These are phyloP conservation scores for Pleurozium schreberi DNA, from an alignment of 225 moss, liverwort and hornwort genomes.

Conservation along the genomic window DNA sequence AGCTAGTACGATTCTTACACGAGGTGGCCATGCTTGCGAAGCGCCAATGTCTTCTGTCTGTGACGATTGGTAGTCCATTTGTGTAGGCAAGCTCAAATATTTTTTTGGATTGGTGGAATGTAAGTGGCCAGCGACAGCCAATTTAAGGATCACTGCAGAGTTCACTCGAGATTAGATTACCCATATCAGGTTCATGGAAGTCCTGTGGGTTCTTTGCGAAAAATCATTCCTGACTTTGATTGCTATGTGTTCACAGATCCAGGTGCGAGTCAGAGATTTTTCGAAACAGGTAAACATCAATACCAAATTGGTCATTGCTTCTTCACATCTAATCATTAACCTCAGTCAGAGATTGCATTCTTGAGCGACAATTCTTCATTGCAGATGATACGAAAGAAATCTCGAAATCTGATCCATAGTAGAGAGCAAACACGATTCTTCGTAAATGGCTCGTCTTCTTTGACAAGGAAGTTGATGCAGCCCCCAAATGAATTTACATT, in stretches of 20 bases:
- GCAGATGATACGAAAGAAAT: background rate
- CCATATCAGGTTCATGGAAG: background rate
- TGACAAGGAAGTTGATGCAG: background rate
- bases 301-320: background rate
- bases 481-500: background rate
- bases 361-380: background rate
- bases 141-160: background rate
- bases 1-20: background rate
- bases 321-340: background rate
- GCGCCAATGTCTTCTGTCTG: background rate
- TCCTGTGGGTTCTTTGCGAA: background rate
- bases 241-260: background rate
- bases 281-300: slow-evolving; percentile 10
- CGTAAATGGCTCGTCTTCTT: background rate
- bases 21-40: background rate
- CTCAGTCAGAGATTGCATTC: background rate
- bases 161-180: background rate
- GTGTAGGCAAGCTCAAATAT: background rate
- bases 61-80: background rate
- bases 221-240: background rate
- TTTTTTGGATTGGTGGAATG: background rate
- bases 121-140: background rate
- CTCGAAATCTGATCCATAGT: background rate
- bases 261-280: background rate
- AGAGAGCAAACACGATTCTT: background rate